A percentile compares a stretch with the other conserved stretches of the same genome.
Conservation (phyloP, 2,329 filamentous ascomycete genomes). For the Aspergillus sp. region DNA sequence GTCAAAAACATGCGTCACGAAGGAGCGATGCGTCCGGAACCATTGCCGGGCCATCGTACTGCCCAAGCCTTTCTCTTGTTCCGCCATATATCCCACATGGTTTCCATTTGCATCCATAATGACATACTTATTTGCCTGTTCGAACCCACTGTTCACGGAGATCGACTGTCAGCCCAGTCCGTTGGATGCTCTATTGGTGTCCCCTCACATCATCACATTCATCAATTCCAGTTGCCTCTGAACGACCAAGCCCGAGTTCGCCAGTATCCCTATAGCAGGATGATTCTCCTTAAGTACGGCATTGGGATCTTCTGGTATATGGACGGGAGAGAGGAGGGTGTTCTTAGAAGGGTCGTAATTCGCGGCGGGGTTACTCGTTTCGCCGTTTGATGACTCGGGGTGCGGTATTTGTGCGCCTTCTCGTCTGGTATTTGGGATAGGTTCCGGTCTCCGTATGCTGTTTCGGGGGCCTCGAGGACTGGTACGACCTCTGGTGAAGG, state of each 20-base stretch:
- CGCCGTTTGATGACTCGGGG: constrained; percentile 4
- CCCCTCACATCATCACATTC: constrained; percentile 52
- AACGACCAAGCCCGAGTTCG: constrained; percentile 56
- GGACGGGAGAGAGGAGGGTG: constrained; percentile 52
- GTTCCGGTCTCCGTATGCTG: constrained; percentile 20
- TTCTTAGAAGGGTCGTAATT: constrained; percentile 37
- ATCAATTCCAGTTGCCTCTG: constrained; percentile 60
- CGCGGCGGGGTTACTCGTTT: constrained; percentile 23
- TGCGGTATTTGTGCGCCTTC: constrained; percentile 3
- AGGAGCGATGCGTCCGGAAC: constrained; percentile 56
- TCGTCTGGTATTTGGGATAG: constrained; percentile 8
- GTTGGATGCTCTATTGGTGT: background rate
- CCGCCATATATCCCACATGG: constrained; percentile 59
- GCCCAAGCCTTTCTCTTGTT: constrained; percentile 55
- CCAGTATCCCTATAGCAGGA: constrained; percentile 51
- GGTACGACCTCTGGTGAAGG: constrained; percentile 18
- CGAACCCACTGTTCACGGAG: constrained; percentile 45
- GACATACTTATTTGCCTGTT: constrained; percentile 60
- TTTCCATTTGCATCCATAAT: constrained; percentile 59
- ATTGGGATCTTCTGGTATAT: constrained; percentile 56
- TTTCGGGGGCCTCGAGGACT: constrained; percentile 25
- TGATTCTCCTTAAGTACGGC: constrained; percentile 53
- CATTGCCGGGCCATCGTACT: constrained; percentile 52
- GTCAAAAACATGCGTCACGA: constrained; percentile 61
- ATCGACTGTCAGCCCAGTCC: background rate